Conservation (phyloP, 768 basidiomycete genomes). For the Serendipita indica region DNA sequence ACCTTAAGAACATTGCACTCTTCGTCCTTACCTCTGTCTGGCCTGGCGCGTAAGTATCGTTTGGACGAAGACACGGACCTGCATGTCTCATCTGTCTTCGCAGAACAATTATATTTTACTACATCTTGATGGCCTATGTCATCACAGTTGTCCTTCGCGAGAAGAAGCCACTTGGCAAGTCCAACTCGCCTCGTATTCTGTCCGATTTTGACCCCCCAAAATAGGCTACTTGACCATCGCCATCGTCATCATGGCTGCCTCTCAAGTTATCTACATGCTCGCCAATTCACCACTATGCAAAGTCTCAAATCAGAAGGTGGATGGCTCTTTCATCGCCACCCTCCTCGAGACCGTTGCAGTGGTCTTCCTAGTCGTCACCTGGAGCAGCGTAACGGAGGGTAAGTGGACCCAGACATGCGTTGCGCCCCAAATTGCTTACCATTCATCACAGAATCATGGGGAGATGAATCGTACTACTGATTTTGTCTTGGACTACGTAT, state of each 20-base stretch:
- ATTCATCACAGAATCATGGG: background rate
- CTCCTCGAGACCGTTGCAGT: slow-evolving; percentile 66
- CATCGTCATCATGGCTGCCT: background rate
- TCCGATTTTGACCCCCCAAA: background rate
- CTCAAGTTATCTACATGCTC: background rate
- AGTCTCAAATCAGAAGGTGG: slow-evolving; percentile 45
- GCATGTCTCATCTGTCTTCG: background rate
- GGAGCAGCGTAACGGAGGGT: slow-evolving; percentile 86
- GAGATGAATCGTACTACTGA: background rate
- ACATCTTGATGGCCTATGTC: slow-evolving; percentile 65
- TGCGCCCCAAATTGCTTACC: background rate
- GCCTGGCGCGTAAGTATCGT: slow-evolving; percentile 57
- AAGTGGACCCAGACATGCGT: slow-evolving; percentile 16
- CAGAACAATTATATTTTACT: slow-evolving; percentile 55
- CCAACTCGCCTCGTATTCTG: background rate
- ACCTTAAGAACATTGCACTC: slow-evolving; percentile 52
- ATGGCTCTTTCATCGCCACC: slow-evolving; percentile 79
- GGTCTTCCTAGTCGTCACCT: slow-evolving; percentile 54
- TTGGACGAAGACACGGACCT: background rate
- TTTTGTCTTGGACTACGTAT: background rate
- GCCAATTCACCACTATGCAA: slow-evolving; percentile 7
- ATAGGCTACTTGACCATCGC: background rate
- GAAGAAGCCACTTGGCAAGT: slow-evolving; percentile 50
- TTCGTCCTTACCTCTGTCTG: slow-evolving; percentile 72
- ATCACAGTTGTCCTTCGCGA: slow-evolving; percentile 65